Evolutionary conservation across 1,139 yeast genomes (phyloP), one percentile per base, ranked within the genome.

Genomic region (Fermentozyma sake): DNA sequence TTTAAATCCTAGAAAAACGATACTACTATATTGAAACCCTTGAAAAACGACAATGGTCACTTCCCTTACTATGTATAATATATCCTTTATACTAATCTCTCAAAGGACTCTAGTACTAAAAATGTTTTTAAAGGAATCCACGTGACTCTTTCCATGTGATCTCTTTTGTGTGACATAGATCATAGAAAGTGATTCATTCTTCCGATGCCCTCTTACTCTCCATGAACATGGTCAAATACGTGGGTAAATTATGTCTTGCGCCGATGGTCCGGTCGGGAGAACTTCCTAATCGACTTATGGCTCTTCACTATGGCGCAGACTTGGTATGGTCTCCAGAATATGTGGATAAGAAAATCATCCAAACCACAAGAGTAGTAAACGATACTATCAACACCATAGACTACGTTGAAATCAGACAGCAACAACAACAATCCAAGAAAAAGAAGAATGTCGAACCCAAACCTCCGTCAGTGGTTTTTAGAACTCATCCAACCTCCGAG

Each of bases 191-290:
- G n/a, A n/a, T n/a, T n/a, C n/a, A n/a, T n/a, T n/a, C n/a, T n/a
- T n/a, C n/a, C n/a, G n/a, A n/a, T n/a, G n/a, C n/a, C n/a, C n/a
- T n/a, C n/a, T 16, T n/a, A 7, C 7, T 16, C 18, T 16, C n/a
- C 18, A 22, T 15, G 12, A 26, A 10, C 12, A 50, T 51, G 55
- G 44, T 44, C 14, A 32, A 35, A 19, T 51, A 40, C 28, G 41
- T 70, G 18, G 91, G 94, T 1, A 84, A 84, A 46, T 58, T 87
- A 32, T 94, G 81, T 14, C 69, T 89, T 24, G 97, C 97, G 0
- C 97, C 97, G 1, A 89, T 89, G 97, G 96, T 91, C 31, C 69
- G 98, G 24, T 83, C 91, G 24, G 95, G 97, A 9, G 98, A 91
- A 58, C 71, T 91, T 11, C 97, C 98, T 6, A 79, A 89, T 9